Base-by-base conservation (phyloP, 495 filamentous ascomycete species). In the Hypomontagnella monticulosa region DNA sequence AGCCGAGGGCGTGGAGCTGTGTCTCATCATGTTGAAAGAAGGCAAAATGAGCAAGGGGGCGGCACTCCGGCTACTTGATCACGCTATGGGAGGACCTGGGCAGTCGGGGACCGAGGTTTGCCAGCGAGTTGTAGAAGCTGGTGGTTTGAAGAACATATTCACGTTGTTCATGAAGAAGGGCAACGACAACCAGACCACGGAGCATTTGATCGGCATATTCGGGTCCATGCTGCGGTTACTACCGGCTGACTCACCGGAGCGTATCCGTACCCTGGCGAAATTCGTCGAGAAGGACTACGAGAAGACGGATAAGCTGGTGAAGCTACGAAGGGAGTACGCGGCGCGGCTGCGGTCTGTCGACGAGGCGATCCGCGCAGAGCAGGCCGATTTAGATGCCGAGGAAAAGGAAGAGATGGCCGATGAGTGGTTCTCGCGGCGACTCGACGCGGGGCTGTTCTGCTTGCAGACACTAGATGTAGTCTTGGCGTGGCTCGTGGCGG, bases 261-360 rank as follows among this genome's bases (percentile, higher is more conserved):
- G 95, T 1, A 93, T 97, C 30, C 84, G 95, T 1, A 84, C 90
- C 4, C 83, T 98, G 0, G 95, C 93, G 3, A 99, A 99, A 70
- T 98, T 99, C 73, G 89, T 96, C 40, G 93, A 97, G 77, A 94
- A 91, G 66, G 90, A 97, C 58, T 97, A 96, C 72, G 91, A 93
- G 59, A 96, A 96, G 76, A 87, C 90, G 10, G 78, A 68, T 8
- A 89, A 87, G 68, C 80, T 96, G 1, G 75, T 95, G 38, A 81
- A 82, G 62, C 75, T 97, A 34, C 80, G 96, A 38, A 79, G 86
- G 20, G 89, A 91, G 11, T 96, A 91, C 74, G 85, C 85, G 0
- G 77, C 85, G 0, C 84, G 87, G 27, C 73, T 98, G 0, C 79
- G 70, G 0, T 76, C 83, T 0, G 88, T 90, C 0, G 93, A 97